A percentile compares a stretch with the other conserved stretches of the same genome.
These are phyloP conservation scores for Calophaca sinica DNA, from an alignment of 306 rosid species.

Conservation along the genomic window DNA sequence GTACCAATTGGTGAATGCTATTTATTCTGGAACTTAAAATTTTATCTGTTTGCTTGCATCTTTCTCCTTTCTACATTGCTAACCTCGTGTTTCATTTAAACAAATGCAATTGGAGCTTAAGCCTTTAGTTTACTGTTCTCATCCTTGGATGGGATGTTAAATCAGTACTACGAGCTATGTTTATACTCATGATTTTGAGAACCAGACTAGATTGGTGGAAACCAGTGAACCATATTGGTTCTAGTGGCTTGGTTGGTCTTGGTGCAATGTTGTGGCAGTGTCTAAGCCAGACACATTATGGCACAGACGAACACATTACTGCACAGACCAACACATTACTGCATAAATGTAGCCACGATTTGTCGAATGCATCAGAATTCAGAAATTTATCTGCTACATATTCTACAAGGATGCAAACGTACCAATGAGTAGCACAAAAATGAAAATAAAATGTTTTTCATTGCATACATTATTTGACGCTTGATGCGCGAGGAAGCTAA, in stretches of 20 bases:
- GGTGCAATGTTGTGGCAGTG: not conserved
- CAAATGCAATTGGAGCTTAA: too few relatives aligned
- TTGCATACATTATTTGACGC: not conserved
- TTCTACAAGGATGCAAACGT: not conserved
- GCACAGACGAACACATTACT: not conserved
- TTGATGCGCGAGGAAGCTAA: constrained; percentile 4
- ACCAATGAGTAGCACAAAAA: constrained; percentile 16
- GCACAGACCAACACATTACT: not conserved
- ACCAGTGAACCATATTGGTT: not conserved
- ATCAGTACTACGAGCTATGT: too few relatives aligned
- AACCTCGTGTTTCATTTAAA: too few relatives aligned
- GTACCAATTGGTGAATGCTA: too few relatives aligned
- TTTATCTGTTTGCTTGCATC: too few relatives aligned
- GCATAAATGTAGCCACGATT: constrained; percentile 1
- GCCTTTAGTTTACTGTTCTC: too few relatives aligned
- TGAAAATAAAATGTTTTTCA: constrained; percentile 2
- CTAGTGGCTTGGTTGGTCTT: constrained; percentile 4
- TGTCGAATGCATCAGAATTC: not conserved
- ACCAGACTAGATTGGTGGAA: not conserved
- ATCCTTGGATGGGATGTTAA: too few relatives aligned
- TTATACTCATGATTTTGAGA: too few relatives aligned
- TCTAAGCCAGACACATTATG: not conserved
- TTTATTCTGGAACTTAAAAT: too few relatives aligned
- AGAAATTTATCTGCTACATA: not conserved
- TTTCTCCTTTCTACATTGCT: too few relatives aligned